Conservation (phyloP, 257 asterid genomes). For the Linderniella brevidens region DNA sequence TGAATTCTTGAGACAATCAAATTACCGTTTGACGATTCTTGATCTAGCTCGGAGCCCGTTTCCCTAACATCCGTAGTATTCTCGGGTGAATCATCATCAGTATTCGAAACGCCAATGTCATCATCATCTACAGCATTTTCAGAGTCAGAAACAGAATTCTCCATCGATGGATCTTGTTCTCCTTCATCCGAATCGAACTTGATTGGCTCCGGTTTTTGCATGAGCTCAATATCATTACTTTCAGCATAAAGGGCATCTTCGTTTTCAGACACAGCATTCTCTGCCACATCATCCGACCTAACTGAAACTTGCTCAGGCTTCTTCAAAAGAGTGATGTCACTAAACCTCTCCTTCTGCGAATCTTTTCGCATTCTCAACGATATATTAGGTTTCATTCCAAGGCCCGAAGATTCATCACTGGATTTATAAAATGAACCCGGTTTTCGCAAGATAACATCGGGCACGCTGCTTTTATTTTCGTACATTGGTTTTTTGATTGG, state of each 20-base stretch:
- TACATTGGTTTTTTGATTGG: slow-evolving; percentile 16
- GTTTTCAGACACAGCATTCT: slow-evolving; percentile 10
- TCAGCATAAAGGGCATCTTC: slow-evolving; percentile 12
- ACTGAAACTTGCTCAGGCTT: slow-evolving; percentile 40
- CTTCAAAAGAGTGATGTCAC: slow-evolving; percentile 59
- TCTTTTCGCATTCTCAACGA: slow-evolving; percentile 51
- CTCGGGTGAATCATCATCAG: slow-evolving; percentile 9
- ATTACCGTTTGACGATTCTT: slow-evolving; percentile 38
- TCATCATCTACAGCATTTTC: slow-evolving; percentile 10
- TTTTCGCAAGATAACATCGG: slow-evolving; percentile 71
- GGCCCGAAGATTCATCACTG: slow-evolving; percentile 25
- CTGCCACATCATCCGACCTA: slow-evolving; percentile 14
- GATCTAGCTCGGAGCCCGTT: slow-evolving; percentile 16
- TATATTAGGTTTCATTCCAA: slow-evolving; percentile 57
- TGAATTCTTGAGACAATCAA: slow-evolving; percentile 11
- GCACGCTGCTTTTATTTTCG: slow-evolving; percentile 35
- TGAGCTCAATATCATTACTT: slow-evolving; percentile 15
- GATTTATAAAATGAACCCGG: slow-evolving; percentile 40
- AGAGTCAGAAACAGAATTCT: slow-evolving; percentile 14
- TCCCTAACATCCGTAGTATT: slow-evolving; percentile 5
- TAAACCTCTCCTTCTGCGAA: slow-evolving; percentile 40
- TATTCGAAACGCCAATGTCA: slow-evolving; percentile 10
- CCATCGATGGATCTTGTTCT: slow-evolving; percentile 22
- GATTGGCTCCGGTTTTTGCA: slow-evolving; percentile 27
- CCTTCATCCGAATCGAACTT: slow-evolving; percentile 19